A percentile compares a stretch with the other conserved stretches of the same genome.
These are phyloP conservation scores for Coleophoma eucalyptorum DNA, from an alignment of 2,329 filamentous ascomycete genomes.

Conservation along the genomic window DNA sequence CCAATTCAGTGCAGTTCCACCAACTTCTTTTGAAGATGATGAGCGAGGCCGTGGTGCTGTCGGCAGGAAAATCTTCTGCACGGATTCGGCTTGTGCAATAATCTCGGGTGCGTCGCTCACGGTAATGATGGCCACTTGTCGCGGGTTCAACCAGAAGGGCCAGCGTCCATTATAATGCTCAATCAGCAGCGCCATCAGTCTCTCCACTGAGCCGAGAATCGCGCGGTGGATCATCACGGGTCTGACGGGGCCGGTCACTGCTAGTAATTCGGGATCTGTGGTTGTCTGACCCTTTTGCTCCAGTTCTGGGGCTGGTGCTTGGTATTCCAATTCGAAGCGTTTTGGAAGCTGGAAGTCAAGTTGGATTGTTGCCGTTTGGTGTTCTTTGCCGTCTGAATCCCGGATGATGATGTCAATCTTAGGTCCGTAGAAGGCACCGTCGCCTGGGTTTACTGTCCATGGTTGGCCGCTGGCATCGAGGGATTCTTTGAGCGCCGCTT, in stretches of 20 bases:
- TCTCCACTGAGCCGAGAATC: slow-evolving; percentile 78
- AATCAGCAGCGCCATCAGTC: slow-evolving; percentile 80
- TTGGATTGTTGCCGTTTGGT: slow-evolving; percentile 86
- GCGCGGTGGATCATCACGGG: slow-evolving; percentile 85
- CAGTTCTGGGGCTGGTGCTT: slow-evolving; percentile 61
- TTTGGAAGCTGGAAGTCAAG: slow-evolving; percentile 87
- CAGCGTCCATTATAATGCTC: slow-evolving; percentile 78
- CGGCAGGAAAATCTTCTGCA: slow-evolving; percentile 6
- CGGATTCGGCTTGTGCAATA: slow-evolving; percentile 19
- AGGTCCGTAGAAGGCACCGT: slow-evolving; percentile 87
- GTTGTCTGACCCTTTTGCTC: slow-evolving; percentile 50
- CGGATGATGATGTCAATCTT: slow-evolving; percentile 85
- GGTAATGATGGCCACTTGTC: slow-evolving; percentile 71
- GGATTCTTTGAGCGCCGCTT: slow-evolving; percentile 60
- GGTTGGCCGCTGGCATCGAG: slow-evolving; percentile 59
- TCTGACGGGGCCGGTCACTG: slow-evolving; percentile 53
- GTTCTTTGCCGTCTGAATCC: slow-evolving; percentile 79
- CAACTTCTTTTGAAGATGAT: slow-evolving; percentile 19
- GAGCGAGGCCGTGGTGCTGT: slow-evolving; percentile 3
- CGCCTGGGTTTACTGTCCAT: slow-evolving; percentile 75
- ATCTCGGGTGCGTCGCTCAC: slow-evolving; percentile 53
- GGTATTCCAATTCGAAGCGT: slow-evolving; percentile 74
- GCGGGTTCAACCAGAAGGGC: slow-evolving; percentile 86
- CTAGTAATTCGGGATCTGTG: slow-evolving; percentile 41
- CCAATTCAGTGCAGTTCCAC: slow-evolving; percentile 20